Base-by-base conservation (phyloP, 371 early-diverging fungal genomes). In the Ordospora pajunii region DNA sequence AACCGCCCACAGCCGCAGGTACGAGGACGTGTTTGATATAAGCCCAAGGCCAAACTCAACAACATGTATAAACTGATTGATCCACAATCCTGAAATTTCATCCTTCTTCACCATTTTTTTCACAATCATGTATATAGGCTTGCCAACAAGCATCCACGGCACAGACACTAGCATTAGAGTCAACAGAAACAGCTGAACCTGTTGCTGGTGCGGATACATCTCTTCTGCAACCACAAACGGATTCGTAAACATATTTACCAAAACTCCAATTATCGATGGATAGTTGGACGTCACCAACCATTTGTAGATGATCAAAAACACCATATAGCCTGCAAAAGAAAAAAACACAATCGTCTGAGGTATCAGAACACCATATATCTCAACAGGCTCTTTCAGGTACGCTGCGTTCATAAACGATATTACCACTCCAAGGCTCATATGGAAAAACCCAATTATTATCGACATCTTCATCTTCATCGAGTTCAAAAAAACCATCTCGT, bases 391-490 rank as follows among this genome's bases (percentile, higher is more conserved):
- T 70, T 90, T 88, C 79, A 90, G 93, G 87, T 94, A 89, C 67
- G 88, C 73, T 75, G 92, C 90, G 83, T 99, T 99, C 79, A 88
- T 89, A n/a, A 91, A 87, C 51, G 91, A 88, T 78, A 99, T 87
- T 68, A 88, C 87, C 74, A 95, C 90, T 75, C 95, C 99, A 78
- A 96, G 91, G 8, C 89, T 84, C 96, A 99, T 96, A 80, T 98
- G 99, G 71, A 92, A 86, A 45, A 96, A 94, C 78, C 99, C 99
- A 49, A 99, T 80, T 64, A 97, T 88, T 76, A 99, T 89, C 37
- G 95, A 91, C 89, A 92, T 91, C 84, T 99, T 99, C 97, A 97
- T 97, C 88, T 97, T 99, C 88, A 97, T 93, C 43, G 95, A 94
- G 87, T 99, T 99, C 74, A 90, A 88, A 84, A 99, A 97, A 40